These are phyloP conservation scores for Colletotrichum ledebouriae DNA, from an alignment of 2,329 filamentous ascomycete species.

Conservation along the genomic window DNA sequence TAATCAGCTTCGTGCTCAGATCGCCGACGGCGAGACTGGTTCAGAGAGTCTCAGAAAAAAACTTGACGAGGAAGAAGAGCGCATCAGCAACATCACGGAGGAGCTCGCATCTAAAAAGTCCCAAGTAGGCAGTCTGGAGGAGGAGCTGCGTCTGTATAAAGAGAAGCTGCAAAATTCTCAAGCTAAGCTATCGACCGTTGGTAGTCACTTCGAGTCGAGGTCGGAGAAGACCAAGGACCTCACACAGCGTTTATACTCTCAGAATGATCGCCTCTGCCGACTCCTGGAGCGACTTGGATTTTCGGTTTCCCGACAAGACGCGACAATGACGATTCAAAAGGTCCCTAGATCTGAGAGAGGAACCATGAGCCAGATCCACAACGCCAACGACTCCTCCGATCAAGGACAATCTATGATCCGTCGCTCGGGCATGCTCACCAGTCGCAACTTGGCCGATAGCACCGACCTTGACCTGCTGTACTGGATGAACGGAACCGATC, in stretches of 20 bases:
- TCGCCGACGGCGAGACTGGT: slow-evolving; percentile 86
- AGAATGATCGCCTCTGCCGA: slow-evolving; percentile 85
- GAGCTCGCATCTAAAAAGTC: slow-evolving; percentile 81
- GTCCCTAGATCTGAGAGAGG: slow-evolving; percentile 71
- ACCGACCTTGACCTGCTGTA: slow-evolving; percentile 80
- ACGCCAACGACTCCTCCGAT: slow-evolving; percentile 70
- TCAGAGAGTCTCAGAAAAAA: slow-evolving; percentile 82
- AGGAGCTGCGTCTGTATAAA: slow-evolving; percentile 78
- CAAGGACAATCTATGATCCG: slow-evolving; percentile 62
- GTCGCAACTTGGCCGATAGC: slow-evolving; percentile 70
- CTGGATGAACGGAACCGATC: slow-evolving; percentile 81
- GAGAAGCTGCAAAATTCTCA: slow-evolving; percentile 72
- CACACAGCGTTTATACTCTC: slow-evolving; percentile 83
- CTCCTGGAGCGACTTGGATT: slow-evolving; percentile 91
- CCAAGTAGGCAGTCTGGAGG: slow-evolving; percentile 80
- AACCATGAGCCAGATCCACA: slow-evolving; percentile 59
- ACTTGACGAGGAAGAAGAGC: slow-evolving; percentile 81
- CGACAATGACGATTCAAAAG: slow-evolving; percentile 81
- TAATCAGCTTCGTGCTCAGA: slow-evolving; percentile 74
- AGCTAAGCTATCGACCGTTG: slow-evolving; percentile 63
- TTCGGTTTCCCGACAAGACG: slow-evolving; percentile 79
- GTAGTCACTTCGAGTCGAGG: slow-evolving; percentile 75
- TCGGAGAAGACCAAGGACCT: slow-evolving; percentile 83
- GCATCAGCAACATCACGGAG: slow-evolving; percentile 75
- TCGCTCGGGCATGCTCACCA: slow-evolving; percentile 65